Evolutionary conservation across 768 basidiomycete genomes (phyloP).

Genomic region (Pisolithus albus): DNA sequence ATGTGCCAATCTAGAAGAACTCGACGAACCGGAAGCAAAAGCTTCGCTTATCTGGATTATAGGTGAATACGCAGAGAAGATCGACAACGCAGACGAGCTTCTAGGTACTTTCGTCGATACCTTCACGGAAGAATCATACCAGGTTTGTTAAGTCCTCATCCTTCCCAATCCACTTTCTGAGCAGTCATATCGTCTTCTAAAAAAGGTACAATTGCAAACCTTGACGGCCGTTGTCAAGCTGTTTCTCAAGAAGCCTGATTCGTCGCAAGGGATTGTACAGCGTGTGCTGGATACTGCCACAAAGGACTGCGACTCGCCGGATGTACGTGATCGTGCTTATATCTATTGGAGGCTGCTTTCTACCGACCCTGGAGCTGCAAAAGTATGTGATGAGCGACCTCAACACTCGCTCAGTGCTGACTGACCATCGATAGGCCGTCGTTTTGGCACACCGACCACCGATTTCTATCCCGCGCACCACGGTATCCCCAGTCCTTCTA

Average conservation of each 20-base stretch:
- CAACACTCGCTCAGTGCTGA: not conserved
- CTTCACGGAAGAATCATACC: slow-evolving; percentile 91
- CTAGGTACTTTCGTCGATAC: slow-evolving; percentile 84
- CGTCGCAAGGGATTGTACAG: slow-evolving; percentile 88
- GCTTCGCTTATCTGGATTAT: slow-evolving; percentile 99
- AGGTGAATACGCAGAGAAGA: slow-evolving; percentile 95
- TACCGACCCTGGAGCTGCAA: slow-evolving; percentile 92
- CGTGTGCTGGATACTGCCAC: slow-evolving; percentile 90
- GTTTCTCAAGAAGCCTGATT: slow-evolving; percentile 91
- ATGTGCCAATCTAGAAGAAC: slow-evolving; percentile 90
- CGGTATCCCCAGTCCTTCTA: slow-evolving; percentile 77
- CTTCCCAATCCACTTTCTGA: too few species aligned
- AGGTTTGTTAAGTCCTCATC: slow-evolving; percentile 36
- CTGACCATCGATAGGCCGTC: slow-evolving; percentile 46
- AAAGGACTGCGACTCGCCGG: slow-evolving; percentile 94
- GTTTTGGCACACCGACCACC: slow-evolving; percentile 90
- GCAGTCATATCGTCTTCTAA: not conserved
- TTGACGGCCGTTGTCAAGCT: slow-evolving; percentile 96
- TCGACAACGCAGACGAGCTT: slow-evolving; percentile 94
- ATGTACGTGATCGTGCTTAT: slow-evolving; percentile 94
- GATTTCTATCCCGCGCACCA: slow-evolving; percentile 87
- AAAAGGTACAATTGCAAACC: slow-evolving; percentile 67
- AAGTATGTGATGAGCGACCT: slow-evolving; percentile 43
- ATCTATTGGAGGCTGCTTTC: slow-evolving; percentile 96
- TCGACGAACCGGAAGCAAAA: slow-evolving; percentile 98